Conservation (phyloP, 2,329 filamentous ascomycete species). For the Botrytis sinoallii region DNA sequence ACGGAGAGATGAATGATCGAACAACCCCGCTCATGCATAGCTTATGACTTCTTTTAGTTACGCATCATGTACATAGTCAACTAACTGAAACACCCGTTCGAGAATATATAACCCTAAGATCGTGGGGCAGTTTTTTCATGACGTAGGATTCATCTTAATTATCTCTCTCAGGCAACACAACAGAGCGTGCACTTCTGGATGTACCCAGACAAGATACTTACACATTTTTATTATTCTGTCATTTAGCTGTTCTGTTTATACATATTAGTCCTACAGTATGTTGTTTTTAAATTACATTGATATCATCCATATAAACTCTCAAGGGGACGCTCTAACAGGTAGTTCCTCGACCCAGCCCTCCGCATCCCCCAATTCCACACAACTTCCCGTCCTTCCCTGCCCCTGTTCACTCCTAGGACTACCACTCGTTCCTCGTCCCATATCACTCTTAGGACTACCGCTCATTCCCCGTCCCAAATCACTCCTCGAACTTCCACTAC, state of each 20-base stretch:
- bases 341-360: neutral
- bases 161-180: neutral
- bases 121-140: neutral
- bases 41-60: neutral
- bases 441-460: neutral
- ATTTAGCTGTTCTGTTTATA: neutral
- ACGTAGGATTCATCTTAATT: neutral
- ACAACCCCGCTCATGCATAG: neutral
- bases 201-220: neutral
- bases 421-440: neutral
- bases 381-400: neutral
- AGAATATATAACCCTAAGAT: neutral
- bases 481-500: slow-evolving; percentile 5
- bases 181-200: neutral
- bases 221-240: neutral
- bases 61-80: neutral
- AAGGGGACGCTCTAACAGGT: neutral
- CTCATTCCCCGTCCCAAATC: neutral
- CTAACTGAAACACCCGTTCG: neutral
- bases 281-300: neutral
- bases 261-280: neutral
- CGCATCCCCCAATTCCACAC: neutral
- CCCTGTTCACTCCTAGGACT: neutral
- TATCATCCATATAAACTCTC: neutral
- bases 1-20: neutral